These are phyloP conservation scores for Bolboschoenoplectus hybrid DNA, from an alignment of 202 grass and related monocot species.

Conservation along the genomic window DNA sequence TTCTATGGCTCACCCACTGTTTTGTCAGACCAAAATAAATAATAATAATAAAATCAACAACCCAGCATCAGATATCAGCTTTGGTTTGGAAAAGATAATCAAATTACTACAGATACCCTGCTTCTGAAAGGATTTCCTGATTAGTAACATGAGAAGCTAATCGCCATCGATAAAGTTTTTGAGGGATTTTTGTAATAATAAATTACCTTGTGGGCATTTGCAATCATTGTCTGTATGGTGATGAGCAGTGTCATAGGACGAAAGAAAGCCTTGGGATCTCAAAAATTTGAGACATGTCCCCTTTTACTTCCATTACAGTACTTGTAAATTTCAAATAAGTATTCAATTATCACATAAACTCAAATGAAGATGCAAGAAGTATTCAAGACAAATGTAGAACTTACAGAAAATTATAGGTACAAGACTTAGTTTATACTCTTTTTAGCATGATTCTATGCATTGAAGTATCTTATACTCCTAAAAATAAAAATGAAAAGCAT, in stretches of 20 bases:
- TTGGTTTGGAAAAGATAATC: not conserved
- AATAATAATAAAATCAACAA: not conserved
- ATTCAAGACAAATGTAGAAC: slow-evolving; percentile 29
- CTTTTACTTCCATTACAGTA: slow-evolving; percentile 93
- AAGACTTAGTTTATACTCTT: slow-evolving; percentile 72
- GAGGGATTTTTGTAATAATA: not conserved
- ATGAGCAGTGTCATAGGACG: slow-evolving; percentile 85
- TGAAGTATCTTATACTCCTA: slow-evolving; percentile 91
- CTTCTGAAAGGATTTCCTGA: slow-evolving; percentile 6
- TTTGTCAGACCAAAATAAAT: not conserved
- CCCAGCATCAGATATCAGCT: slow-evolving; percentile 6
- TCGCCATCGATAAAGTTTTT: not conserved
- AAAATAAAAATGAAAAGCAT: slow-evolving; percentile 1
- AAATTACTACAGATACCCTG: slow-evolving; percentile 8
- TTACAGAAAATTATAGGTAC: slow-evolving; percentile 72
- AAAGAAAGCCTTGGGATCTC: slow-evolving; percentile 76
- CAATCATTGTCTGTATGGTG: slow-evolving; percentile 72
- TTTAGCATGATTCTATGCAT: slow-evolving; percentile 74
- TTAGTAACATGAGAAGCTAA: not conserved
- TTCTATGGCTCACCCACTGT: slow-evolving; percentile 89
- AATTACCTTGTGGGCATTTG: slow-evolving; percentile 88
- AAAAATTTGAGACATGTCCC: slow-evolving; percentile 88
- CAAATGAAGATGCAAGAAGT: slow-evolving; percentile 15
- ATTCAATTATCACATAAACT: slow-evolving; percentile 21
- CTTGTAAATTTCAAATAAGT: slow-evolving; percentile 44